These are phyloP conservation scores for Suhomyces terraborum DNA, from an alignment of 1,139 yeast genomes.

Conservation along the genomic window DNA sequence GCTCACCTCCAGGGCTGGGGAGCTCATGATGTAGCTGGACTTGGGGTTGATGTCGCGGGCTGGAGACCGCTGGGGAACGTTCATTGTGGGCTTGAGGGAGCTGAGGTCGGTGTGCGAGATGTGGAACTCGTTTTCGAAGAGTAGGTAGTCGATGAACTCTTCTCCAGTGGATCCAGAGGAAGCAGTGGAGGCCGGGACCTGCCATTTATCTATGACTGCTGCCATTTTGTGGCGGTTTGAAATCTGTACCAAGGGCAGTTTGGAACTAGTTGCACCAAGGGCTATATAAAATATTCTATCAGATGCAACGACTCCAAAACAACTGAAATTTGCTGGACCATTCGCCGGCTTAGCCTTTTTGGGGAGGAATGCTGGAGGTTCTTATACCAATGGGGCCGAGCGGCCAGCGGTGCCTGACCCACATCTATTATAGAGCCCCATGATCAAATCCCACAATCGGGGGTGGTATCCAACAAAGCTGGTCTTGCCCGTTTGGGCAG, in stretches of 20 bases:
- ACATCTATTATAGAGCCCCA: neutral
- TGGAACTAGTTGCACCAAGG: slow-evolving; percentile 4
- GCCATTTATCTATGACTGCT: slow-evolving; percentile 3
- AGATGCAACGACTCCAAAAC: slow-evolving; percentile 1
- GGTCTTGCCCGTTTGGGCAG: slow-evolving; percentile 2
- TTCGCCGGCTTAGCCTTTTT: neutral
- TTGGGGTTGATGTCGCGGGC: slow-evolving; percentile 8
- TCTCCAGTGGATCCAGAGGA: no score
- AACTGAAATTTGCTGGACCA: slow-evolving; percentile 1
- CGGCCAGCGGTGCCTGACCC: slow-evolving; percentile 6
- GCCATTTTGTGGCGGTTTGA: slow-evolving; percentile 4
- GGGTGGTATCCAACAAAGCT: slow-evolving; percentile 2
- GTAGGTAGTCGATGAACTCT: slow-evolving; percentile 13
- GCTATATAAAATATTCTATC: neutral
- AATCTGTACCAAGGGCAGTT: slow-evolving; percentile 4
- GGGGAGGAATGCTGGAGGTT: neutral
- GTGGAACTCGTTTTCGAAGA: slow-evolving; percentile 7
- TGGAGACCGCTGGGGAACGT: slow-evolving; percentile 17
- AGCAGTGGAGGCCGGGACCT: neutral
- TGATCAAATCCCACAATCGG: neutral
- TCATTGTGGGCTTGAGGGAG: slow-evolving; percentile 5
- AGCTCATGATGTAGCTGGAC: slow-evolving; percentile 3
- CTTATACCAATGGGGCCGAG: slow-evolving; percentile 5
- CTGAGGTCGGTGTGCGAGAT: slow-evolving; percentile 2
- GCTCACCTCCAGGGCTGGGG: slow-evolving; percentile 19